These are phyloP conservation scores for Beauveria pseudobassiana DNA, from an alignment of 2,329 filamentous ascomycete genomes.

Conservation along the genomic window DNA sequence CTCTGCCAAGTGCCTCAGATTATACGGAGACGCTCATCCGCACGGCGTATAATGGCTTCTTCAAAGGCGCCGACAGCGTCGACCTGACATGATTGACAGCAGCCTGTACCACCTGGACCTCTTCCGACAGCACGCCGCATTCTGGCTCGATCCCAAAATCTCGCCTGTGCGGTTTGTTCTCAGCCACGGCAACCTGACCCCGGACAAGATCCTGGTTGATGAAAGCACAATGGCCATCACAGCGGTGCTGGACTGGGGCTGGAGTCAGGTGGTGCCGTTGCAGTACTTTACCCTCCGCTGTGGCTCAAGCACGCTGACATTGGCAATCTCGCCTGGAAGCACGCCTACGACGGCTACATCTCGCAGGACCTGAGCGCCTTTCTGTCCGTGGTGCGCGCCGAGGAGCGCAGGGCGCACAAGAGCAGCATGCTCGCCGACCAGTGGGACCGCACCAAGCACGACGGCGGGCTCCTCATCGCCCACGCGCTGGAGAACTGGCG, in stretches of 20 bases:
- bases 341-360: slow-evolving; percentile 3
- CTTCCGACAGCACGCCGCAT: slow-evolving; percentile 14
- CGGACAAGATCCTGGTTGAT: slow-evolving; percentile 17
- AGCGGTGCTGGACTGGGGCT: slow-evolving; percentile 17
- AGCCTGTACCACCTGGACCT: slow-evolving; percentile 18
- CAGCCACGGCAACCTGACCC: slow-evolving; percentile 19
- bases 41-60: slow-evolving; percentile 20
- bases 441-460: slow-evolving; percentile 9
- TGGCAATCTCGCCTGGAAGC: not conserved
- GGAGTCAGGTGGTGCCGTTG: slow-evolving; percentile 16
- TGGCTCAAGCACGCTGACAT: slow-evolving; percentile 5
- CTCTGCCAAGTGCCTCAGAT: slow-evolving; percentile 16
- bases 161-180: slow-evolving; percentile 19
- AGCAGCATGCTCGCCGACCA: slow-evolving; percentile 1
- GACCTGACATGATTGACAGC: slow-evolving; percentile 17
- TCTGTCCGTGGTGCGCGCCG: not conserved
- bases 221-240: slow-evolving; percentile 11
- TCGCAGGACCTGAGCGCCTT: not conserved
- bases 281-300: slow-evolving; percentile 15
- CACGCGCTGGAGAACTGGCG: slow-evolving; percentile 10
- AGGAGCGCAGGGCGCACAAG: not conserved
- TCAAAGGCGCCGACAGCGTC: slow-evolving; percentile 12
- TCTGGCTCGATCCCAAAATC: slow-evolving; percentile 10
- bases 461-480: slow-evolving; percentile 8
- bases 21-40: slow-evolving; percentile 19